Percentiles rank a stretch among this genome's conserved stretches.
These are phyloP conservation scores for Purshia tridentata DNA, from an alignment of 306 rosid genomes.

Conservation along the genomic window DNA sequence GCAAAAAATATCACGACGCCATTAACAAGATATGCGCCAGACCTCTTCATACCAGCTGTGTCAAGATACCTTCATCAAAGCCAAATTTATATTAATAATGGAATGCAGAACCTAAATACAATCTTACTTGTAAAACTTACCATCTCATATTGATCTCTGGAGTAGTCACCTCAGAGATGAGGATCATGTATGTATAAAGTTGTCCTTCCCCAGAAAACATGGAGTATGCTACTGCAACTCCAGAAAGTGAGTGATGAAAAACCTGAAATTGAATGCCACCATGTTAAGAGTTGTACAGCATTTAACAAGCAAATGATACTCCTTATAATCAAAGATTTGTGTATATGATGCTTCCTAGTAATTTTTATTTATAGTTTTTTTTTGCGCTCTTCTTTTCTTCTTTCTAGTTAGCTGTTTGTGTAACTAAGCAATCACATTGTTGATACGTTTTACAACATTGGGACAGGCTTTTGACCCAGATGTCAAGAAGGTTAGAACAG, in stretches of 20 bases:
- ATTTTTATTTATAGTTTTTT: neutral
- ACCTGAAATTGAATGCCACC: conserved; percentile 33
- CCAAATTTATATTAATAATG: neutral
- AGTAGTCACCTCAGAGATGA: conserved; percentile 53
- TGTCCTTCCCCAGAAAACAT: conserved; percentile 54
- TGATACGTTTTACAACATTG: neutral
- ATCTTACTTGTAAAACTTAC: conserved; percentile 21
- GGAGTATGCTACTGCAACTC: conserved; percentile 46
- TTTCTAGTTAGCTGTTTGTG: neutral
- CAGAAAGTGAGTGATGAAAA: conserved; percentile 51
- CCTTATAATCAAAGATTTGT: neutral
- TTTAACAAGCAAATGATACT: neutral
- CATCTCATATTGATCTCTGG: conserved; percentile 61
- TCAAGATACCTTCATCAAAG: conserved; percentile 48
- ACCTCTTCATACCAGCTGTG: conserved; percentile 54
- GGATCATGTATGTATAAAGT: conserved; percentile 56
- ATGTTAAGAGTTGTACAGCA: neutral
- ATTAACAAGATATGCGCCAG: conserved; percentile 44
- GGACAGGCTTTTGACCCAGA: conserved; percentile 3
- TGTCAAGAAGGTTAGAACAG: conserved; percentile 5
- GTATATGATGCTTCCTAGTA: neutral
- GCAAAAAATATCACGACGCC: conserved; percentile 49
- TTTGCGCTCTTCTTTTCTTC: neutral
- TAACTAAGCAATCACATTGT: neutral
- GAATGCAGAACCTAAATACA: neutral